Percentiles rank a stretch among this genome's conserved stretches.
phyloP scores from a whole-genome alignment of 768 basidiomycete species.

The Mycena amicta region DNA sequence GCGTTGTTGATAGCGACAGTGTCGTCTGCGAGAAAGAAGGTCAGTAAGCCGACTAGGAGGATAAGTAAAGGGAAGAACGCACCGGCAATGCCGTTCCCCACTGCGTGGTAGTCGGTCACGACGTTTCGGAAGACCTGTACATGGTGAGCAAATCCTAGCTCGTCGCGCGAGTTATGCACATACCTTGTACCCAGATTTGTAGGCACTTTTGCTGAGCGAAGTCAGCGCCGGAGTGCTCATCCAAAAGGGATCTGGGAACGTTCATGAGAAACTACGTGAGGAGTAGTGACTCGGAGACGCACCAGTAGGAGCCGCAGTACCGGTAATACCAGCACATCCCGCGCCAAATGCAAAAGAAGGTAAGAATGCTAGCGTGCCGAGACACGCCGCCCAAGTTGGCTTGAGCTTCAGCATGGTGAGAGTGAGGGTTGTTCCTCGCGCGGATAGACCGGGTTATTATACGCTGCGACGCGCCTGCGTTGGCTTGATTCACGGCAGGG shows the following conservation, averaged over 20 bases:
- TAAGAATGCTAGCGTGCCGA: neutral
- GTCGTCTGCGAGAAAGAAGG: neutral
- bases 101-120: neutral
- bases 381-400: neutral
- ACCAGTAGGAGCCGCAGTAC: neutral
- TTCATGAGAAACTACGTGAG: neutral
- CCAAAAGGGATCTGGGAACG: neutral
- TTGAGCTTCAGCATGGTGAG: neutral
- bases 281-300: neutral
- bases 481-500: no score
- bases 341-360: neutral
- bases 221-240: neutral
- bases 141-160: neutral
- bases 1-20: neutral
- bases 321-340: neutral
- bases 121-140: neutral
- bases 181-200: neutral
- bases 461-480: no score
- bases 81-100: neutral
- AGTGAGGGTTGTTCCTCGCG: no score
- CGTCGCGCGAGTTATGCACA: neutral
- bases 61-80: neutral
- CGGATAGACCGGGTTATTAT: no score
- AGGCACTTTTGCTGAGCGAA: neutral
- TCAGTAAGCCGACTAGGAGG: neutral